Evolutionary conservation across 2,329 filamentous ascomycete genomes (phyloP).

Genomic region (Claviceps quebecensis): DNA sequence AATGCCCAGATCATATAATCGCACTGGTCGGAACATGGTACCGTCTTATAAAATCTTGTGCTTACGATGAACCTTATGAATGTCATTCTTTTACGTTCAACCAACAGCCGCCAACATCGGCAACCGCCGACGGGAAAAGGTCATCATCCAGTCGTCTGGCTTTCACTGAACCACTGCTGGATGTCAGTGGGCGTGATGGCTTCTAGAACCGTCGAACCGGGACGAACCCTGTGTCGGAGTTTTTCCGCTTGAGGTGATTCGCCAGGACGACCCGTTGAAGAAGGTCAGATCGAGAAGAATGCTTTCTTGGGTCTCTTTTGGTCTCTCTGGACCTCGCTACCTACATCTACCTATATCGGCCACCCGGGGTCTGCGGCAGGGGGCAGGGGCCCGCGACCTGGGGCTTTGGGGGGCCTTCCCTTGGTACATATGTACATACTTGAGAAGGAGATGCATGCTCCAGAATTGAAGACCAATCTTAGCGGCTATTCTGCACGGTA

Average conservation of each 20-base stretch:
- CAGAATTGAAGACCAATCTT: slow-evolving; percentile 1
- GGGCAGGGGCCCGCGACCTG: background rate
- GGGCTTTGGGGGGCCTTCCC: too few species aligned
- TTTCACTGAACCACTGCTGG: background rate
- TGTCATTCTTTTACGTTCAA: background rate
- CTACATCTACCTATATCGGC: background rate
- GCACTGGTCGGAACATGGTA: too few species aligned
- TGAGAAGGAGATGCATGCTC: background rate
- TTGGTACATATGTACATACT: background rate
- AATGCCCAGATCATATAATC: background rate
- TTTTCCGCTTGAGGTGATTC: background rate
- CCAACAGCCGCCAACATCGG: background rate
- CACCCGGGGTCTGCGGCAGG: background rate
- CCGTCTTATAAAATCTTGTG: too few species aligned
- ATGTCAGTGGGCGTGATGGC: background rate
- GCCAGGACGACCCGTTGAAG: background rate
- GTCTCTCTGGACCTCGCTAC: background rate
- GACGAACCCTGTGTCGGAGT: background rate
- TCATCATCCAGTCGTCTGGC: background rate
- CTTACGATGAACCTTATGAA: background rate
- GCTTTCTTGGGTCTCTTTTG: background rate
- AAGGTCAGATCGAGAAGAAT: background rate
- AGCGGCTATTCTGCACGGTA: slow-evolving; percentile 4
- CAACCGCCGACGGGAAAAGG: background rate
- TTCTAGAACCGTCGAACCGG: background rate